Conservation (phyloP, 2,329 filamentous ascomycete species). For the Clonostachys rhizophaga region DNA sequence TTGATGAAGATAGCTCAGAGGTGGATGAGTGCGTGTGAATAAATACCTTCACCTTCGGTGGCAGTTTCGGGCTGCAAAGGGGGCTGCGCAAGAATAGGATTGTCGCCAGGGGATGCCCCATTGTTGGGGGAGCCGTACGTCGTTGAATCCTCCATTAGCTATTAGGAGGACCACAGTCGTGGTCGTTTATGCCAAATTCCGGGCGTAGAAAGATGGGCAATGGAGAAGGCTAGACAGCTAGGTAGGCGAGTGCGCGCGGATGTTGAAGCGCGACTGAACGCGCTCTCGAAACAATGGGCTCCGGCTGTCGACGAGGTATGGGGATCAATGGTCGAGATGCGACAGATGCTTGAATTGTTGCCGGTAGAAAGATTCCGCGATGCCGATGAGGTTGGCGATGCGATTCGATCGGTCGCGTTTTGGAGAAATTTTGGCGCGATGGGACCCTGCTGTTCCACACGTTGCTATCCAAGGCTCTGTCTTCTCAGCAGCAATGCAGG, state of each 20-base stretch:
- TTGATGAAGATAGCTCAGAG: no score
- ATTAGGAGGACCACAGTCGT: neutral
- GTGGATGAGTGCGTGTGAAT: neutral
- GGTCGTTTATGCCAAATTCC: neutral
- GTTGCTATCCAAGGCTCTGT: no score
- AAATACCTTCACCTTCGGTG: slow-evolving; percentile 40
- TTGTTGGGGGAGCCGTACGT: slow-evolving; percentile 54
- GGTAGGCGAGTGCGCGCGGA: neutral
- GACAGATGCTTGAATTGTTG: neutral
- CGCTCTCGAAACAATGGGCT: neutral
- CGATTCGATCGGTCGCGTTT: slow-evolving; percentile 15
- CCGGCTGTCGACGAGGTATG: neutral
- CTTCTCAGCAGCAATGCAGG: no score
- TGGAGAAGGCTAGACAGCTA: neutral
- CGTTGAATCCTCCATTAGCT: slow-evolving; percentile 53
- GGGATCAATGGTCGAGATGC: neutral
- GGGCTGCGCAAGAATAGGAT: slow-evolving; percentile 51
- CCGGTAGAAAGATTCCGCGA: slow-evolving; percentile 14
- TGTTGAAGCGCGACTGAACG: neutral
- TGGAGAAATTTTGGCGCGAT: slow-evolving; percentile 33
- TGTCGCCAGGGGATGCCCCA: slow-evolving; percentile 51
- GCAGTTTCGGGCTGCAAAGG: slow-evolving; percentile 40
- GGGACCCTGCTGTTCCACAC: neutral
- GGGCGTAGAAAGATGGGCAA: neutral
- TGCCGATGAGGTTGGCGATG: slow-evolving; percentile 12